Percentiles rank a stretch among this genome's conserved stretches.
phyloP scores from a whole-genome alignment of 495 filamentous ascomycete species.

The Ramalina intermedia region DNA sequence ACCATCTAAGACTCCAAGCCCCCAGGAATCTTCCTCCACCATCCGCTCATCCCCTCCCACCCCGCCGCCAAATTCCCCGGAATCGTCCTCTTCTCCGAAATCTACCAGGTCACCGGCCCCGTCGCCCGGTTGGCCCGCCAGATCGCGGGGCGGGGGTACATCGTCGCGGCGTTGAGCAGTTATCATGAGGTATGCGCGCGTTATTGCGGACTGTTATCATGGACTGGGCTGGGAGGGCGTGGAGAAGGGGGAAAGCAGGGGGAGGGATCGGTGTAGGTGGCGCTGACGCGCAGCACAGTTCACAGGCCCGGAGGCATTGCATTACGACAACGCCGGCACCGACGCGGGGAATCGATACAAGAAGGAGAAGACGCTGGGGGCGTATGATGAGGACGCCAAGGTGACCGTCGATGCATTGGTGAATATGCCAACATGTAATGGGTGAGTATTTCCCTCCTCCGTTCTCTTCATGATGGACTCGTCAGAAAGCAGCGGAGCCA shows the following conservation, averaged over 20 bases:
- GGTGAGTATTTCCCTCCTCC: too few species aligned
- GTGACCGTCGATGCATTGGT: constrained; percentile 63
- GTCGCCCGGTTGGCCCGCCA: constrained; percentile 84
- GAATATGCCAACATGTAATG: constrained; percentile 65
- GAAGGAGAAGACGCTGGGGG: constrained; percentile 62
- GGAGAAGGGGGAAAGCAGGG: too few species aligned
- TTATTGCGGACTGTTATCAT: too few species aligned
- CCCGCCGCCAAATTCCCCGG: constrained; percentile 84
- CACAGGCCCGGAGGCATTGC: constrained; percentile 66
- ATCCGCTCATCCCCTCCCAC: constrained; percentile 70
- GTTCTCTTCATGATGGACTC: too few species aligned
- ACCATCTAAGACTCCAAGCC: neutral
- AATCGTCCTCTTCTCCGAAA: constrained; percentile 85
- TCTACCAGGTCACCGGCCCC: constrained; percentile 94
- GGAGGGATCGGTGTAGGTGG: too few species aligned
- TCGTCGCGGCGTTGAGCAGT: constrained; percentile 76
- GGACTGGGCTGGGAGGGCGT: too few species aligned
- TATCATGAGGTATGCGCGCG: constrained; percentile 45
- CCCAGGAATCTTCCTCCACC: constrained; percentile 78
- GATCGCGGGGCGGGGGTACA: constrained; percentile 87
- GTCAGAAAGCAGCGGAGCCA: too few species aligned
- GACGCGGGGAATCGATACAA: constrained; percentile 81
- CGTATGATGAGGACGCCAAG: constrained; percentile 77
- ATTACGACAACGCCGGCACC: constrained; percentile 79
- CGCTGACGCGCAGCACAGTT: too few species aligned